Base-by-base conservation (phyloP, 2,329 filamentous ascomycete species). In the Ceratocystis albifundus region DNA sequence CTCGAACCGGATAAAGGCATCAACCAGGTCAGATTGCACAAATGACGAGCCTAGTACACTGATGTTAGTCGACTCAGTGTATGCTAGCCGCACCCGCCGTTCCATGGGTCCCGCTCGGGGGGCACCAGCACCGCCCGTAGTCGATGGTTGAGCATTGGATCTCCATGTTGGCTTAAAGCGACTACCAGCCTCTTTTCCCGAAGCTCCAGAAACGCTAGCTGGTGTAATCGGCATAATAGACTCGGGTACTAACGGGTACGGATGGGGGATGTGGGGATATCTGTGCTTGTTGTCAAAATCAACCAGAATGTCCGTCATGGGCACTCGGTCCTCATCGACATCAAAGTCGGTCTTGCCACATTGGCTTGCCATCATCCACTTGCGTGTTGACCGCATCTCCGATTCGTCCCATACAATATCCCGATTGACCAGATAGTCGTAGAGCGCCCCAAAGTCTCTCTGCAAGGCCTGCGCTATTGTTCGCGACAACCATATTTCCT, bases 381-480 rank as follows among this genome's bases (percentile, higher is more conserved):
- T 87, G 50, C 84, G 80, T 20, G 81, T 80, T 2, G 81, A 80
- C 0, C 83, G 77, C 61, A 82, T 82, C 71, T 87, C 84, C 0
- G 80, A 81, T 22, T 80, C 80, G 66, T 87, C 84, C 84, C 86
- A 89, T 0, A 81, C 72, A 3, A 88, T 80, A 61, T 88, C 83
- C 4, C 84, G 80, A 72, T 89, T 82, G 17, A 89, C 86, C 0
- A 89, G 76, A 69, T 87, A 88, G 71, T 89, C 86, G 70, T 89
- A 89, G 1, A 89, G 75, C 0, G 84, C 82, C 1, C 84, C 83
- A 70, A 89, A 88, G 69, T 89, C 87, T 41, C 77, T 77, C 69
- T 87, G 84, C n/a, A 89, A 72, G 2, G 77, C 77, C 61, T 80
- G 78, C 0, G 80, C 80, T 20, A 88, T 72, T 2, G 78, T 80